Evolutionary conservation across 192 early-diverging fungal genomes (phyloP).

Genomic region (Coemansia sp.): DNA sequence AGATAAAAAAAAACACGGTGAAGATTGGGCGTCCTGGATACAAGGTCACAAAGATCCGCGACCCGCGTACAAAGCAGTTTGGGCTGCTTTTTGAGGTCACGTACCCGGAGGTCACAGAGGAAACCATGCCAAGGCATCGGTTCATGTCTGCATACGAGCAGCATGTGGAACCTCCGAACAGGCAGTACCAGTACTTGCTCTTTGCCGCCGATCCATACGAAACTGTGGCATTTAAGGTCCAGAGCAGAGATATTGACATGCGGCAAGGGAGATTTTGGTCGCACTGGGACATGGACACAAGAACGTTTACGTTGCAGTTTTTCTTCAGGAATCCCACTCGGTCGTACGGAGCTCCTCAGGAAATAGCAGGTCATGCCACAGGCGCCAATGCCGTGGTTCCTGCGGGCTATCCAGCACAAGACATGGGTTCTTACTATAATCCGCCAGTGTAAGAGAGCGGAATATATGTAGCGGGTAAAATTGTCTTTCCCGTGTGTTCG

Average conservation of each 20-base stretch:
- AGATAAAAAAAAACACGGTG: conserved; percentile 71
- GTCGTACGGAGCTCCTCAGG: not conserved
- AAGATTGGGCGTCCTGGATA: conserved; percentile 98
- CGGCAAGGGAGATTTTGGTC: conserved; percentile 86
- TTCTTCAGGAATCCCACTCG: conserved; percentile 61
- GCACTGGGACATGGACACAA: conserved; percentile 90
- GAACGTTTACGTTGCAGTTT: conserved; percentile 88
- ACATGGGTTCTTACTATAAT: not conserved
- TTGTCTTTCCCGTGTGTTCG: too few relatives aligned
- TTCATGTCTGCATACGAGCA: conserved; percentile 99
- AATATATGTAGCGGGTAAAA: too few relatives aligned
- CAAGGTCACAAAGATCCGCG: conserved; percentile 87
- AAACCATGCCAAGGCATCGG: conserved; percentile 82
- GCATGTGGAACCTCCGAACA: conserved; percentile 80
- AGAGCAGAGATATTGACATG: conserved; percentile 89
- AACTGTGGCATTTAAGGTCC: conserved; percentile 91
- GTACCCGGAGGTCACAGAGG: conserved; percentile 88
- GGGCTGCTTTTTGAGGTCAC: conserved; percentile 93
- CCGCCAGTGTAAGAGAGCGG: not conserved
- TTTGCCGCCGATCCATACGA: conserved; percentile 98
- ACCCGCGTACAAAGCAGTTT: conserved; percentile 82
- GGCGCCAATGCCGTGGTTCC: conserved; percentile 23
- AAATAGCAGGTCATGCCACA: not conserved
- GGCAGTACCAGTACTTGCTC: conserved; percentile 88
- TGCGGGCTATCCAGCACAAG: not conserved